A percentile compares a stretch with the other conserved stretches of the same genome.
Evolutionary conservation across 768 basidiomycete species (phyloP).

Genomic region (Antrodiella citrinella): DNA sequence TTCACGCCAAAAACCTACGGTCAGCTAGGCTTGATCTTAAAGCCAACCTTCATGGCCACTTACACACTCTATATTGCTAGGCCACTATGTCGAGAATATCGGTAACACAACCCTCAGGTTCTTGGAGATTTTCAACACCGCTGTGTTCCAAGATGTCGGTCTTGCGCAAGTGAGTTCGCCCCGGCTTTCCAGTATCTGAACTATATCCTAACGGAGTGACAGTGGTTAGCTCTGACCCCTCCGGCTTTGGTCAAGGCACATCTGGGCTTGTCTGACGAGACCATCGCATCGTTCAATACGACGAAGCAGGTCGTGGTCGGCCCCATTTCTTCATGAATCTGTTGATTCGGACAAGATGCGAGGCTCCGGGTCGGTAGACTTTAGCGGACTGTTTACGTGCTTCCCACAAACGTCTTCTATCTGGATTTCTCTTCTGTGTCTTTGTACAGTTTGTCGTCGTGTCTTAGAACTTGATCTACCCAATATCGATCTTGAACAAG

Average conservation of each 20-base stretch:
- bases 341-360: too few relatives aligned
- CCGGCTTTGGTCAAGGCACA: constrained; percentile 38
- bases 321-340: too few relatives aligned
- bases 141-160: constrained; percentile 46
- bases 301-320: constrained; percentile 30
- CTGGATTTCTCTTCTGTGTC: constrained; percentile 6
- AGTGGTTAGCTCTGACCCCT: constrained; percentile 47
- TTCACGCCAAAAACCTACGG: too few relatives aligned
- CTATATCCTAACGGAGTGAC: constrained; percentile 5
- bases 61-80: constrained; percentile 8
- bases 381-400: too few relatives aligned
- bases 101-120: constrained; percentile 47
- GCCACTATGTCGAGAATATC: constrained; percentile 60
- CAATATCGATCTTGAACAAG: too few relatives aligned
- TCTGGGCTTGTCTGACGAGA: constrained; percentile 31
- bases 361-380: too few relatives aligned
- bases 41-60: too few relatives aligned
- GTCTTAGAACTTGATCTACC: too few relatives aligned
- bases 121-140: constrained; percentile 52
- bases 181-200: background rate
- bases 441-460: too few relatives aligned
- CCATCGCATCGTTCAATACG: constrained; percentile 27
- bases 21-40: too few relatives aligned
- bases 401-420: too few relatives aligned
- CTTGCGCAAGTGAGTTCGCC: constrained; percentile 24